phyloP scores from a whole-genome alignment of 495 filamentous ascomycete species.

The Penicillium dipodomyicola region DNA sequence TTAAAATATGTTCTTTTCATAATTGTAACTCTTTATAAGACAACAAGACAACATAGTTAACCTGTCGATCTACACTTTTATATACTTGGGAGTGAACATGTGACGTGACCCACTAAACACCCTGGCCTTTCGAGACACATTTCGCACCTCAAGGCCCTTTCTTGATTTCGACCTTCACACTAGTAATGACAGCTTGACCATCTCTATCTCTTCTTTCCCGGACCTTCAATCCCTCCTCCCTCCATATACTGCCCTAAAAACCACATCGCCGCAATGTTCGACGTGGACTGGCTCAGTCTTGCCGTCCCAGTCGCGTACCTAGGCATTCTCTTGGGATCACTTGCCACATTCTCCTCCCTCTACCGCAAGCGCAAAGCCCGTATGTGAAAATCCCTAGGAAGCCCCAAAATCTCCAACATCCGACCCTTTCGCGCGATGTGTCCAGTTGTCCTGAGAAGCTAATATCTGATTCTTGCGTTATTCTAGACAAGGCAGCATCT shows the following conservation, averaged over 20 bases:
- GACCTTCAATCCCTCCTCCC: background rate
- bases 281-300: constrained; percentile 71
- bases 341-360: constrained; percentile 85
- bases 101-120: constrained; percentile 36
- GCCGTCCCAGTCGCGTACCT: constrained; percentile 84
- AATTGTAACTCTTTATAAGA: background rate
- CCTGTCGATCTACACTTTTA: background rate
- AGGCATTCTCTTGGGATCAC: constrained; percentile 76
- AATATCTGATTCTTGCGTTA: background rate
- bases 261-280: constrained; percentile 46
- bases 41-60: no score
- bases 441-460: background rate
- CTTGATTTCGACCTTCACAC: background rate
- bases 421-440: background rate
- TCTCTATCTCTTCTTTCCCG: background rate
- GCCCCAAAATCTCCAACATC: background rate
- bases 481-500: constrained; percentile 66
- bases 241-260: constrained; percentile 14
- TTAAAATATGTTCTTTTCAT: background rate
- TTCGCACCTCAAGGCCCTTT: background rate
- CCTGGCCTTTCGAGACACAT: constrained; percentile 26
- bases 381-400: constrained; percentile 45
- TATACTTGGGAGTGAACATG: constrained; percentile 18
- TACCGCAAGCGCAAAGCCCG: constrained; percentile 92
- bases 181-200: constrained; percentile 3